Percentiles rank a stretch among this genome's conserved stretches.
phyloP scores from a whole-genome alignment of 129 eudicot species.

The Smallanthus sonchifolius region DNA sequence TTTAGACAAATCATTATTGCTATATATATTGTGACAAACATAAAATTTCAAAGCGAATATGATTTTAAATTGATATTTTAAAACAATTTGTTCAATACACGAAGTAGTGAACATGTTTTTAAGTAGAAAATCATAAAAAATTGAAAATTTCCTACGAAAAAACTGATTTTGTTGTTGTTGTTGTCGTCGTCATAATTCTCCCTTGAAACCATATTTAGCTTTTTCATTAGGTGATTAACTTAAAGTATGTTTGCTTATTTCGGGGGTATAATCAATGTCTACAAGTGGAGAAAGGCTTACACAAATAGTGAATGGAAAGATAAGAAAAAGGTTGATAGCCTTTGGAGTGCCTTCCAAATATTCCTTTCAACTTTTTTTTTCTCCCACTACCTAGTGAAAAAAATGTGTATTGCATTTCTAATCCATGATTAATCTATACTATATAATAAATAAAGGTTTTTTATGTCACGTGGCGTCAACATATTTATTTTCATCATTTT shows the following conservation, averaged over 20 bases:
- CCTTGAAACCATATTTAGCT: slow-evolving; percentile 21
- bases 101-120: neutral
- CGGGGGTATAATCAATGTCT: slow-evolving; percentile 26
- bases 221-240: slow-evolving; percentile 25
- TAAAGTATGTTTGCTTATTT: slow-evolving; percentile 31
- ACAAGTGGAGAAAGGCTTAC: slow-evolving; percentile 18
- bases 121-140: neutral
- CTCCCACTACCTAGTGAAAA: slow-evolving; percentile 5
- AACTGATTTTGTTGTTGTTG: neutral
- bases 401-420: neutral
- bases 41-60: too few relatives aligned
- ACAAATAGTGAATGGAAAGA: slow-evolving; percentile 44
- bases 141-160: neutral
- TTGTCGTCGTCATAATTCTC: too few relatives aligned
- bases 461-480: too few relatives aligned
- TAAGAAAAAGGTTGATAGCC: slow-evolving; percentile 26
- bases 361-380: slow-evolving; percentile 18
- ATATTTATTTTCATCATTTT: too few relatives aligned
- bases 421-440: neutral
- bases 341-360: slow-evolving; percentile 52
- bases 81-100: neutral
- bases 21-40: too few relatives aligned
- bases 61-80: neutral
- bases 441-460: too few relatives aligned
- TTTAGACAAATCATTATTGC: too few relatives aligned